Percentiles rank a stretch among this genome's conserved stretches.
Evolutionary conservation across 192 early-diverging fungal species (phyloP).

Genomic region (Jimgerdemannia flammicorona): DNA sequence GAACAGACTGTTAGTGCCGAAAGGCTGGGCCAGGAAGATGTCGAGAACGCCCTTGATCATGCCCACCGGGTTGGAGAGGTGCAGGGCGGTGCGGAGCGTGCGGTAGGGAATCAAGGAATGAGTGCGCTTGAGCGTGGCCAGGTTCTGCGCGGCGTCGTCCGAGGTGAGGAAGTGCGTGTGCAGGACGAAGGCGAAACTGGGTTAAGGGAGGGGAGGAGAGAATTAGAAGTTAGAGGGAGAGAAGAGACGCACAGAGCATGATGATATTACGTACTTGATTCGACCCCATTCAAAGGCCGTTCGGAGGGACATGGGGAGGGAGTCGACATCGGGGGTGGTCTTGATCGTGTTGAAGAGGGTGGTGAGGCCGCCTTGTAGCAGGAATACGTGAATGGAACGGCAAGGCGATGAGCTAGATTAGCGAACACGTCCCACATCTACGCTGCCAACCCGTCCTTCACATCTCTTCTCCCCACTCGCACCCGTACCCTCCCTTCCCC

Average conservation of each 20-base stretch:
- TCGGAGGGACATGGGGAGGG: conserved; percentile 37
- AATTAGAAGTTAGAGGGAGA: neutral
- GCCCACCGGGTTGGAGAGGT: conserved; percentile 50
- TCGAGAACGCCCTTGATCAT: conserved; percentile 55
- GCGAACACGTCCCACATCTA: too few relatives aligned
- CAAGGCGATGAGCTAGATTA: too few relatives aligned
- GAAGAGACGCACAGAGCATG: neutral
- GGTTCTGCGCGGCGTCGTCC: conserved; percentile 40
- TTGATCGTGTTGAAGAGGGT: conserved; percentile 27
- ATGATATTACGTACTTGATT: conserved; percentile 35
- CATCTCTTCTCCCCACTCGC: too few relatives aligned
- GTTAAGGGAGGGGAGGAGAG: too few relatives aligned
- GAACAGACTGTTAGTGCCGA: conserved; percentile 47
- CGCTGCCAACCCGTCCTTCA: too few relatives aligned
- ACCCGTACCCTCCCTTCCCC: neutral
- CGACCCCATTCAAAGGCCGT: conserved; percentile 51
- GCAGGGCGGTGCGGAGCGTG: conserved; percentile 42
- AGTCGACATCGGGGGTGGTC: conserved; percentile 23
- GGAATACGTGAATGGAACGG: too few relatives aligned
- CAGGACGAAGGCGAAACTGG: conserved; percentile 48
- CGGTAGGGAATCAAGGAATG: conserved; percentile 50
- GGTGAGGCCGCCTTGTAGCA: conserved; percentile 14
- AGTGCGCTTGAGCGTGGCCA: conserved; percentile 49
- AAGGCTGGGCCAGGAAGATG: conserved; percentile 55
- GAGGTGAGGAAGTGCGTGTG: conserved; percentile 52